Evolutionary conservation across 306 rosid genomes (phyloP), one percentile per base, ranked within the genome.

Genomic region (Neltuma alba): DNA sequence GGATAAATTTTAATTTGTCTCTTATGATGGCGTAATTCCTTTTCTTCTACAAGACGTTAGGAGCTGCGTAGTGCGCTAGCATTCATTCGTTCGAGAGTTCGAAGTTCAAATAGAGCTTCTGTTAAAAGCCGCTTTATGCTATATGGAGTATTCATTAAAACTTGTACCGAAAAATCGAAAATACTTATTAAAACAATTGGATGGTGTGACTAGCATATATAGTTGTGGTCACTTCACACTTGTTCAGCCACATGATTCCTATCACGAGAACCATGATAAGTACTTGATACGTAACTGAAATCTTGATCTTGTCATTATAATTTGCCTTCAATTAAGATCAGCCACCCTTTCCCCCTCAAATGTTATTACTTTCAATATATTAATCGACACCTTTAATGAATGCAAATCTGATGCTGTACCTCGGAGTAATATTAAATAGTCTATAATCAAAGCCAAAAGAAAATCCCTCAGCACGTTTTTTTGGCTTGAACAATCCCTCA

Each of bases 21-120:
- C 4, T 30, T 9, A 37, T 38, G 47, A 38, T 45, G 60, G 27
- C 47, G 34, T 81, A 58, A 81, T 66, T 80, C 61, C 34, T 55
- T 76, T 82, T 48, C 85, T 76, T 82, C 41, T n/a, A 52, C 33
- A 62, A 21, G 74, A 82, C 85, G 85, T 38, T 75, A 60, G 36
- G 13, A 37, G 60, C 10, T 36, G 74, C 50, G 13, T 47, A 75
- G 77, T 83, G 87, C 68, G 48, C 83, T 25, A 45, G 79, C 66
- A 66, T 66, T 48, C 77, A 74, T 79, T 74, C 44, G 61, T 44
- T 70, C 75, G 44, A 52, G 75, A 80, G 72, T 80, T 70, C 25
- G 31, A 58, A 20, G 36, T 44, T 25, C 27, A 14, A 36, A 74
- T 68, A 48, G 30, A 78, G 64, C 63, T 83, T 25, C 36, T 27